Evolutionary conservation across 495 filamentous ascomycete species (phyloP).

Genomic region (Pyronema omphalodes): DNA sequence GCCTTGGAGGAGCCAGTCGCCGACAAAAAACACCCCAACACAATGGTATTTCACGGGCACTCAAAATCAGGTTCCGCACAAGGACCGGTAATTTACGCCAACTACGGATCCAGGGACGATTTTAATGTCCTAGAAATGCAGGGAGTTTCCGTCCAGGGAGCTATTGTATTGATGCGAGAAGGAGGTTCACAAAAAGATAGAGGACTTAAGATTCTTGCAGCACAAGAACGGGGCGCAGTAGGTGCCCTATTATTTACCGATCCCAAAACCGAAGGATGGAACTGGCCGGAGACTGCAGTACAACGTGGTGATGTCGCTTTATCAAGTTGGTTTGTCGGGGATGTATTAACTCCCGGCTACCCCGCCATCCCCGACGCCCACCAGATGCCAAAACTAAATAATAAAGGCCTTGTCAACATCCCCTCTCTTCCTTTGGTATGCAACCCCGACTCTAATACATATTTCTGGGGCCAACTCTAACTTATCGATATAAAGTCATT

Average conservation of each 20-base stretch:
- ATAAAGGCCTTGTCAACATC: conserved; percentile 56
- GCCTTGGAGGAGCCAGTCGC: conserved; percentile 51
- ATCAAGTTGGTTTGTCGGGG: conserved; percentile 66
- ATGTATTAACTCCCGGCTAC: conserved; percentile 76
- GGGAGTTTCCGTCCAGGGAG: conserved; percentile 55
- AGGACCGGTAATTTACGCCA: conserved; percentile 88
- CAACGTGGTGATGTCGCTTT: conserved; percentile 70
- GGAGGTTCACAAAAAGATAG: conserved; percentile 53
- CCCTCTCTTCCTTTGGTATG: conserved; percentile 59
- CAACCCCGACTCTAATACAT: not conserved
- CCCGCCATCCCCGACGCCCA: conserved; percentile 52
- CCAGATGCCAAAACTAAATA: conserved; percentile 48
- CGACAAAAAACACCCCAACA: conserved; percentile 43
- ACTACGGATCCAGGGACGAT: conserved; percentile 73
- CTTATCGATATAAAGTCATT: conserved; percentile 32
- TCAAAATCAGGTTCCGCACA: conserved; percentile 73
- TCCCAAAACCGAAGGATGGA: conserved; percentile 63
- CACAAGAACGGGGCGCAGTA: conserved; percentile 62
- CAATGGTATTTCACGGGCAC: conserved; percentile 68
- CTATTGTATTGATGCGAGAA: conserved; percentile 69
- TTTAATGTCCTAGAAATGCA: conserved; percentile 50
- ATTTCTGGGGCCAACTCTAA: not conserved
- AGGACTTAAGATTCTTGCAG: conserved; percentile 73
- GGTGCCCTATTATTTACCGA: conserved; percentile 89
- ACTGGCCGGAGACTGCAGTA: conserved; percentile 60